Percentiles rank a stretch among this genome's conserved stretches.
phyloP scores from a whole-genome alignment of 257 asterid species.

The Jacaranda copaia region DNA sequence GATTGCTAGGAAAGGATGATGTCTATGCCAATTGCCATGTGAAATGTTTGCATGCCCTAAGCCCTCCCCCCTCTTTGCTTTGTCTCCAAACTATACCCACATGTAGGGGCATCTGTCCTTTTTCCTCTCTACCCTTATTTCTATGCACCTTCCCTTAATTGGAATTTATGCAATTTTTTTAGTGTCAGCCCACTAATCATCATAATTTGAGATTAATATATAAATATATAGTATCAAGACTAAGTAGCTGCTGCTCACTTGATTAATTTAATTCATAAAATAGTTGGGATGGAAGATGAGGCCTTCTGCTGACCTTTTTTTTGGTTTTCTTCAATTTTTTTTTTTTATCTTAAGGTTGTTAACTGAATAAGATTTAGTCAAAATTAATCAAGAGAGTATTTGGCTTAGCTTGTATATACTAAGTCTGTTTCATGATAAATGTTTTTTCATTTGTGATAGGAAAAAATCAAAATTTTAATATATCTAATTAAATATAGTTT shows the following conservation, averaged over 20 bases:
- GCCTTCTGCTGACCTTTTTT: background rate
- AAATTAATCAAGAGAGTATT: background rate
- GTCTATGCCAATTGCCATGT: conserved; percentile 56
- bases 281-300: background rate
- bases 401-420: too few species aligned
- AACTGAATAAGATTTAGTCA: background rate
- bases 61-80: conserved; percentile 44
- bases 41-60: conserved; percentile 70
- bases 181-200: conserved; percentile 32
- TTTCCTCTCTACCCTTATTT: conserved; percentile 23
- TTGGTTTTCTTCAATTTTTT: background rate
- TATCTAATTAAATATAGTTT: too few species aligned
- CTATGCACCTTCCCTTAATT: conserved; percentile 39
- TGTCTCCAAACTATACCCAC: conserved; percentile 75
- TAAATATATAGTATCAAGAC: background rate
- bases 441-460: too few species aligned
- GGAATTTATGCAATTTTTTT: conserved; percentile 29
- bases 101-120: conserved; percentile 56
- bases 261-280: background rate
- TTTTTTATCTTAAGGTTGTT: background rate
- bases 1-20: conserved; percentile 50
- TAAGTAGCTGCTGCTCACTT: conserved; percentile 19
- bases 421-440: too few species aligned
- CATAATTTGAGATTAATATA: conserved; percentile 24
- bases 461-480: too few species aligned